Evolutionary conservation across 2,329 filamentous ascomycete species (phyloP).

Genomic region (Claviceps pazoutovae): DNA sequence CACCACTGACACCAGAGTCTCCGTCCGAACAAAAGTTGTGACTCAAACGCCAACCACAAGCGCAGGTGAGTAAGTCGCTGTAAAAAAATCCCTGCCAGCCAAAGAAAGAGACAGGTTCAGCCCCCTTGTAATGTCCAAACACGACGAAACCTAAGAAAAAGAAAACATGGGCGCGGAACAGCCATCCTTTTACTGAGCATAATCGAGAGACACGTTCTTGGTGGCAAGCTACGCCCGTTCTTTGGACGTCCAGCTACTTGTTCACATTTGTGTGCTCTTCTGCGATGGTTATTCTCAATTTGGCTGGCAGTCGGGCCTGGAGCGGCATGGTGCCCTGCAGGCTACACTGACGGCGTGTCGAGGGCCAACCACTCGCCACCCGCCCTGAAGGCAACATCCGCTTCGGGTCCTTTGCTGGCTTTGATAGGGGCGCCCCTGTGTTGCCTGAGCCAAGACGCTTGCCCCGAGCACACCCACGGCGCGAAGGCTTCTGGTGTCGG

Average conservation of each 20-base stretch:
- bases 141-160: not conserved
- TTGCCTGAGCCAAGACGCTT: conserved; percentile 9
- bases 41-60: not conserved
- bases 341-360: not conserved
- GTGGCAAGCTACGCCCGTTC: not conserved
- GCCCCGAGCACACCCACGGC: conserved; percentile 7
- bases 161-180: not conserved
- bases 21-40: not conserved
- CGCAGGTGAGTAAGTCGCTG: not conserved
- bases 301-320: not conserved
- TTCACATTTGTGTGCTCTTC: not conserved
- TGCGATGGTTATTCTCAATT: not conserved
- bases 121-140: not conserved
- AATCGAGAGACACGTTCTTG: not conserved
- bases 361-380: conserved; percentile 2
- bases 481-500: not conserved
- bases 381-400: conserved; percentile 5
- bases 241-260: not conserved
- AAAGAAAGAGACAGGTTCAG: not conserved
- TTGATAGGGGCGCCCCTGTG: conserved; percentile 1
- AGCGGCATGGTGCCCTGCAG: conserved; percentile 1
- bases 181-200: too few relatives aligned
- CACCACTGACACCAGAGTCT: too few relatives aligned
- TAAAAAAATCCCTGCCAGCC: not conserved
- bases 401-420: conserved; percentile 1